Percentiles rank a stretch among this genome's conserved stretches.
Evolutionary conservation across 345 rosid genomes (phyloP).

Genomic region (Viola odorata): DNA sequence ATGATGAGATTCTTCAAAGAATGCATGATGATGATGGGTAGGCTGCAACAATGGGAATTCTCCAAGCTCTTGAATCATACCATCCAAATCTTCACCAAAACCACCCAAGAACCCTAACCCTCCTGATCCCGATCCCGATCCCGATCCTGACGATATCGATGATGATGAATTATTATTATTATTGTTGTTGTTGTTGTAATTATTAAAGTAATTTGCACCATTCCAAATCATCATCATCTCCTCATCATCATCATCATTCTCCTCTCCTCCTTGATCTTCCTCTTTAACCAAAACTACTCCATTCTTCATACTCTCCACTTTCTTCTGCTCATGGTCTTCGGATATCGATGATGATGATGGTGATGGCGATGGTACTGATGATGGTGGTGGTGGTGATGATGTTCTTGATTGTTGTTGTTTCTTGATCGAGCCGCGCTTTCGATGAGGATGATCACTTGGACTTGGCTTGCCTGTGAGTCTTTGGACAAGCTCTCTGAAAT

Average conservation of each 20-base stretch:
- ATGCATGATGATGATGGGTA: too few relatives aligned
- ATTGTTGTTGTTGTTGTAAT: too few relatives aligned
- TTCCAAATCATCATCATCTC: slow-evolving; percentile 17
- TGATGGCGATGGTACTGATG: too few relatives aligned
- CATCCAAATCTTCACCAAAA: slow-evolving; percentile 55
- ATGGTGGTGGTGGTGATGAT: too few relatives aligned
- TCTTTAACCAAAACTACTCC: slow-evolving; percentile 10
- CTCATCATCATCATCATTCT: slow-evolving; percentile 22
- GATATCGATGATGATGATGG: too few relatives aligned
- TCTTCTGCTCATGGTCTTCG: neutral
- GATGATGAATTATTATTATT: too few relatives aligned
- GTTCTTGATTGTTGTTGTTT: neutral
- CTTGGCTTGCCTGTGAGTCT: slow-evolving; percentile 83
- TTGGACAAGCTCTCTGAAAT: slow-evolving; percentile 85
- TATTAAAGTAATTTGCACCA: slow-evolving; percentile 17
- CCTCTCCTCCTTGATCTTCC: slow-evolving; percentile 26
- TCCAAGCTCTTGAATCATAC: slow-evolving; percentile 64
- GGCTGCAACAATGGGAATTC: slow-evolving; percentile 40
- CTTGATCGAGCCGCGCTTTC: neutral
- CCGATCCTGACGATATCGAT: too few relatives aligned
- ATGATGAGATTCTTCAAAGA: too few relatives aligned
- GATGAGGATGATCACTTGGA: neutral
- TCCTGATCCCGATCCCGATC: too few relatives aligned
- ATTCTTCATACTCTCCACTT: too few relatives aligned
- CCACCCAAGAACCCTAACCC: slow-evolving; percentile 51